phyloP scores from a whole-genome alignment of 2,329 filamentous ascomycete species.

The Camptophora hylomeconis region DNA sequence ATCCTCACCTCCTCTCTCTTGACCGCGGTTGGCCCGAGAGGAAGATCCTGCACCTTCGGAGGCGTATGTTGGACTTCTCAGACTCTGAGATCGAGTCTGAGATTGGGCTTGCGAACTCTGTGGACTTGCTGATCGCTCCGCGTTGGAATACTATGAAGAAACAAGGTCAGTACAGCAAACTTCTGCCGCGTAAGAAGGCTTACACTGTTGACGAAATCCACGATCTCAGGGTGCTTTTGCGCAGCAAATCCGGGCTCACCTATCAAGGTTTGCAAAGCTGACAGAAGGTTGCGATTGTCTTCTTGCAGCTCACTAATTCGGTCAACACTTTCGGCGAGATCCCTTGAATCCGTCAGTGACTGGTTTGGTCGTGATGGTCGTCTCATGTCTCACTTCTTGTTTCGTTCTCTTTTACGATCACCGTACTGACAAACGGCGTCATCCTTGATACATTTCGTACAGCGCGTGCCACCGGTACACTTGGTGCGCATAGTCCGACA shows the following conservation, averaged over 20 bases:
- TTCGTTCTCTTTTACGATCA: slow-evolving; percentile 14
- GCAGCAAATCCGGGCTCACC: slow-evolving; percentile 7
- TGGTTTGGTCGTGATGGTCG: background rate
- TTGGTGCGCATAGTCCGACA: slow-evolving; percentile 13
- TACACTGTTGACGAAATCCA: slow-evolving; percentile 11
- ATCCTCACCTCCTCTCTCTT: no score
- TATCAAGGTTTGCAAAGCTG: slow-evolving; percentile 6
- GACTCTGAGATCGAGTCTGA: no score
- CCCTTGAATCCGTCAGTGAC: slow-evolving; percentile 5
- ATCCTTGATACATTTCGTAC: slow-evolving; percentile 14
- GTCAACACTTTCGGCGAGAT: slow-evolving; percentile 10
- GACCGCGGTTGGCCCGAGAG: no score
- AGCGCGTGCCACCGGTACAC: slow-evolving; percentile 12
- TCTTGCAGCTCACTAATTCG: slow-evolving; percentile 8
- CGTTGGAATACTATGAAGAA: no score
- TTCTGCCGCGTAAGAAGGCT: background rate
- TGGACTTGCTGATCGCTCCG: no score
- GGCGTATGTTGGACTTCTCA: no score
- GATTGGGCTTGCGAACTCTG: no score
- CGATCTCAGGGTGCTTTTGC: slow-evolving; percentile 7
- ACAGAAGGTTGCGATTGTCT: slow-evolving; percentile 7
- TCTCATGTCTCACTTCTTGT: slow-evolving; percentile 10
- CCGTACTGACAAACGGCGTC: slow-evolving; percentile 10
- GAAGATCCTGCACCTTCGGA: no score
- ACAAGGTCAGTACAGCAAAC: no score